phyloP scores from a whole-genome alignment of 345 rosid species.

The Trapa bicornis region DNA sequence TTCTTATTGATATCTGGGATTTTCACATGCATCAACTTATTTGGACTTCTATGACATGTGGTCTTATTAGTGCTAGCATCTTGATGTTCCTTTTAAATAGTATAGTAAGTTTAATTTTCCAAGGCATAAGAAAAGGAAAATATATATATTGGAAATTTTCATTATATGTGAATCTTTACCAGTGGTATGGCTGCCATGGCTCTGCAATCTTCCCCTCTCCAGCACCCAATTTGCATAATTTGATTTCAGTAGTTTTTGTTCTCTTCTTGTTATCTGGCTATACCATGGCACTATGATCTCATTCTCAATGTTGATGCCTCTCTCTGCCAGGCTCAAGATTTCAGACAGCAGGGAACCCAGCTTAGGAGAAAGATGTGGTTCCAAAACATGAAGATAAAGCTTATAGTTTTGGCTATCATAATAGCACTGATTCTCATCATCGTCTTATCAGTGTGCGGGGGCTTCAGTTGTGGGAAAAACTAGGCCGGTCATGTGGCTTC shows the following conservation, averaged over 20 bases:
- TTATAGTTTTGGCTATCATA: slow-evolving; percentile 48
- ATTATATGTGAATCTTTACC: not conserved
- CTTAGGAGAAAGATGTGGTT: slow-evolving; percentile 67
- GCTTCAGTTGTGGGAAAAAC: slow-evolving; percentile 35
- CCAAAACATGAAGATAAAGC: slow-evolving; percentile 74
- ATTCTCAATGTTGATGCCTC: not conserved
- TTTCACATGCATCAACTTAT: not conserved
- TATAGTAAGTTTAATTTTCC: not conserved
- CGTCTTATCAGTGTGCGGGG: slow-evolving; percentile 40
- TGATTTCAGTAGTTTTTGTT: not conserved
- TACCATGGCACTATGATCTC: not conserved
- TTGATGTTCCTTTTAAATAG: not conserved
- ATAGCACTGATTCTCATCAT: slow-evolving; percentile 52
- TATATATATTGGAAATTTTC: not conserved
- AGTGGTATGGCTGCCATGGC: not conserved
- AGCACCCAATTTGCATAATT: not conserved
- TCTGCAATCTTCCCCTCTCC: not conserved
- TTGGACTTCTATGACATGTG: not conserved
- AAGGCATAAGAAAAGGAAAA: too few species aligned
- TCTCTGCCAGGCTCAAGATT: slow-evolving; percentile 54
- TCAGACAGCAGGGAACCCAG: slow-evolving; percentile 58
- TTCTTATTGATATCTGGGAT: not conserved
- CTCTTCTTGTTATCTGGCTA: not conserved
- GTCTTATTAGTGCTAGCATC: not conserved
- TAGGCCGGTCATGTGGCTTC: not conserved